These are phyloP conservation scores for Candolleomyces eurysporus DNA, from an alignment of 768 basidiomycete species.

Conservation along the genomic window DNA sequence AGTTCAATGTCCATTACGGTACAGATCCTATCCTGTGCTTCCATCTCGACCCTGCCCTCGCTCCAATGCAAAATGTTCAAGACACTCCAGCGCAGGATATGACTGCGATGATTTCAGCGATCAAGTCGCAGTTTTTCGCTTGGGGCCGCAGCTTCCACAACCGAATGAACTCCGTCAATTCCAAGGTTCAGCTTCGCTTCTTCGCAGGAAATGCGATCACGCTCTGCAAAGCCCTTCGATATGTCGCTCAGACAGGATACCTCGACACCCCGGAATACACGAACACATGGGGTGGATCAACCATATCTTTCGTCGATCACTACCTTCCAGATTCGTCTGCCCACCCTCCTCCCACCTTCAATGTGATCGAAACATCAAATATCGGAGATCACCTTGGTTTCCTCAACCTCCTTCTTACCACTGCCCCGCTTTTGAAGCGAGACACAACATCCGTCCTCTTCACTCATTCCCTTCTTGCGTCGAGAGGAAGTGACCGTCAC, in stretches of 20 bases:
- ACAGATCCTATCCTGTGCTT: constrained; percentile 41
- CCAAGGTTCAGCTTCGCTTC: constrained; percentile 32
- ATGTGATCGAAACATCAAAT: constrained; percentile 51
- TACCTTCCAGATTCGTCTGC: constrained; percentile 18
- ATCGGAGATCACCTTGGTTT: constrained; percentile 47
- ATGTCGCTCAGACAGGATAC: constrained; percentile 13
- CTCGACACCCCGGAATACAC: constrained; percentile 28
- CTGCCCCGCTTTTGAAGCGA: constrained; percentile 35
- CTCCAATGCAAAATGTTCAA: constrained; percentile 13
- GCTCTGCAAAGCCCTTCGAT: constrained; percentile 34
- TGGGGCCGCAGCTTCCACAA: constrained; percentile 31
- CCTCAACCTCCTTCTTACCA: constrained; percentile 39
- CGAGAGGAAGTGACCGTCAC: not conserved
- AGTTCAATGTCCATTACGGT: constrained; percentile 42
- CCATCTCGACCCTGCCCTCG: constrained; percentile 34
- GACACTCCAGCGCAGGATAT: constrained; percentile 10
- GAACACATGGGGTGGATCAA: constrained; percentile 31
- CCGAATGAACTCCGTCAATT: constrained; percentile 2
- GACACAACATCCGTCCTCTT: constrained; percentile 32
- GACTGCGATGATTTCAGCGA: constrained; percentile 24
- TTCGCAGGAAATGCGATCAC: constrained; percentile 39
- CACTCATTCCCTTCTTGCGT: constrained; percentile 39
- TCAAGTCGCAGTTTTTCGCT: constrained; percentile 30
- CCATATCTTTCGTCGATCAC: constrained; percentile 29
- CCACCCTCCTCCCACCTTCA: constrained; percentile 35